These are phyloP conservation scores for Fusarium dimerum DNA, from an alignment of 2,329 filamentous ascomycete species.

Conservation along the genomic window DNA sequence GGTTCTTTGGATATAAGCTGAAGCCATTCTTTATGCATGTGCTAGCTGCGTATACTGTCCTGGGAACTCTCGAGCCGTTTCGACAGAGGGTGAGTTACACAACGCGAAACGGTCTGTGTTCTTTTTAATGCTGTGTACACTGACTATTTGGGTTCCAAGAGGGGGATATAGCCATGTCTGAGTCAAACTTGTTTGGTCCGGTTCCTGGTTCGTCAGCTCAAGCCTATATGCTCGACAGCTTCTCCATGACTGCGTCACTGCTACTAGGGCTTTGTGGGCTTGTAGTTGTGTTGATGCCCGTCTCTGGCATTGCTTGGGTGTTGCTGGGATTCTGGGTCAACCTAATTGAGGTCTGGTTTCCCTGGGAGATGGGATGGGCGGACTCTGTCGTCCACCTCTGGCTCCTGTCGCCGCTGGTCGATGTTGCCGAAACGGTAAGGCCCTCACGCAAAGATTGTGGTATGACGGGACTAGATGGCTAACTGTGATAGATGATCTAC, in stretches of 20 bases:
- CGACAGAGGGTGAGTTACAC: constrained; percentile 18
- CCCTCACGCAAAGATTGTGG: not conserved
- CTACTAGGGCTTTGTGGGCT: constrained; percentile 12
- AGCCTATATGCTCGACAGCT: not conserved
- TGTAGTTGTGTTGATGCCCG: not conserved
- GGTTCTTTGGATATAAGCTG: not conserved
- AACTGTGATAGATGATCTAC: not conserved
- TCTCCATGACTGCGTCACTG: constrained; percentile 1
- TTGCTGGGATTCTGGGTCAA: constrained; percentile 8
- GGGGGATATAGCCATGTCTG: constrained; percentile 18
- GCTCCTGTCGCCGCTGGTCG: constrained; percentile 25
- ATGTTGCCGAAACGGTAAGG: constrained; percentile 26
- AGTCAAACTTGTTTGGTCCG: constrained; percentile 15
- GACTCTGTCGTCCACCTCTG: constrained; percentile 16
- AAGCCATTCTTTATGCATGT: constrained; percentile 4
- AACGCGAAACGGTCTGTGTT: not conserved
- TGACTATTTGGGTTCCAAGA: constrained; percentile 5
- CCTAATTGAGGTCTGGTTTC: constrained; percentile 21
- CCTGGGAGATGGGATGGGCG: constrained; percentile 4
- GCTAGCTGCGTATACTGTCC: constrained; percentile 17
- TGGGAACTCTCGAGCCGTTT: constrained; percentile 26
- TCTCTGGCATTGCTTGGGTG: constrained; percentile 5
- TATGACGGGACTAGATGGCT: not conserved
- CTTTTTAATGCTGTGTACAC: not conserved
- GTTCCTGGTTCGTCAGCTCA: not conserved